A percentile compares a stretch with the other conserved stretches of the same genome.
phyloP scores from a whole-genome alignment of 208 protist species.

The Trypanosoma cruzi region DNA sequence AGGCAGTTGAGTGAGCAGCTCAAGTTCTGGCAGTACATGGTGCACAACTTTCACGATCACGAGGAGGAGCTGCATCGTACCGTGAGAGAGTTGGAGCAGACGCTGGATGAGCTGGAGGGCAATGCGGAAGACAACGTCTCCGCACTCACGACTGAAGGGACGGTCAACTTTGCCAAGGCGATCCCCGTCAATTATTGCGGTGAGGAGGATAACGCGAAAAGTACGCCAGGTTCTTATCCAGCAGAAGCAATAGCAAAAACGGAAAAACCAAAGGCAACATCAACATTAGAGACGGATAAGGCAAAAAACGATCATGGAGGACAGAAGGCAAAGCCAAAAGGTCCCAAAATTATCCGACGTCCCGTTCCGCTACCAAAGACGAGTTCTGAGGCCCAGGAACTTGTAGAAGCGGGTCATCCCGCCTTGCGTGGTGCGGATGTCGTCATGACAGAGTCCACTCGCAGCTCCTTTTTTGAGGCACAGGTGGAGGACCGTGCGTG shows the following conservation, averaged over 20 bases:
- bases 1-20: constrained; percentile 86
- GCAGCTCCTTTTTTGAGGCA: constrained; percentile 72
- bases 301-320: neutral
- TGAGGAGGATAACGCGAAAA: constrained; percentile 4
- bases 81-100: constrained; percentile 62
- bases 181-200: constrained; percentile 26
- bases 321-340: constrained; percentile 9
- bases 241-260: neutral
- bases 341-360: constrained; percentile 75
- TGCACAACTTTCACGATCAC: constrained; percentile 93
- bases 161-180: constrained; percentile 76
- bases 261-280: neutral
- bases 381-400: constrained; percentile 58
- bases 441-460: constrained; percentile 65
- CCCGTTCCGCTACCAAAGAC: constrained; percentile 63
- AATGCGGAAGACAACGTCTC: constrained; percentile 58
- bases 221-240: neutral
- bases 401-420: constrained; percentile 81
- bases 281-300: neutral
- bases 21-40: constrained; percentile 94
- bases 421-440: constrained; percentile 64
- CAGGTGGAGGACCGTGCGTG: constrained; percentile 88
- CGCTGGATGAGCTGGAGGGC: constrained; percentile 84
- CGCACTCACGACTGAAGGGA: constrained; percentile 65
- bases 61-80: constrained; percentile 85